Evolutionary conservation across 208 protist genomes (phyloP).

Genomic region (Strigomonas culicis): DNA sequence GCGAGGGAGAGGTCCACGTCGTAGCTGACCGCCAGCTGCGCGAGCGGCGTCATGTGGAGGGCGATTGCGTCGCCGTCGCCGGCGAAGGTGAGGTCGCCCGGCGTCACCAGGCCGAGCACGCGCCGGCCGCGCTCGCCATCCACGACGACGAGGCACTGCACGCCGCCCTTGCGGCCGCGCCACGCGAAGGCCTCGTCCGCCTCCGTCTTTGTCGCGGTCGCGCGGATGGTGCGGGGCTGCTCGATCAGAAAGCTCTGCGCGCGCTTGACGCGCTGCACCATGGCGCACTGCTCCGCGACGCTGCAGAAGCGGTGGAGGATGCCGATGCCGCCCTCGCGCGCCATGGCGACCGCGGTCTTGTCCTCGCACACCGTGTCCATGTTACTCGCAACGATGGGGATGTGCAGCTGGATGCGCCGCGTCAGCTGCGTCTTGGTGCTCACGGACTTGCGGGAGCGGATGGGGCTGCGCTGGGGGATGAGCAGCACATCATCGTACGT

Average conservation of each 20-base stretch:
- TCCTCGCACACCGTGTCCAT: conserved; percentile 92
- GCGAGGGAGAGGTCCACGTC: conserved; percentile 60
- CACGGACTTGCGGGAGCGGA: conserved; percentile 70
- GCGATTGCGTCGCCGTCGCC: conserved; percentile 28
- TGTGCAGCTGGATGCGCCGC: conserved; percentile 64
- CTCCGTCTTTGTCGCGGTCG: conserved; percentile 49
- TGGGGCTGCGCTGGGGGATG: conserved; percentile 70
- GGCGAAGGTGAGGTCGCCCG: conserved; percentile 71
- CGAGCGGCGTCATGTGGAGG: conserved; percentile 69
- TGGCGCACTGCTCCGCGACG: conserved; percentile 80
- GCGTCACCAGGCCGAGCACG: conserved; percentile 64
- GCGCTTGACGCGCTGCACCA: conserved; percentile 89
- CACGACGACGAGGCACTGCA: conserved; percentile 80
- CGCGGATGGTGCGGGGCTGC: conserved; percentile 74
- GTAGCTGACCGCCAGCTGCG: conserved; percentile 37
- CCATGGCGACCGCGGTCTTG: conserved; percentile 83
- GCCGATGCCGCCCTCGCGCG: conserved; percentile 86
- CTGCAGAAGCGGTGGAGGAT: conserved; percentile 91
- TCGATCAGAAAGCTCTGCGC: conserved; percentile 89
- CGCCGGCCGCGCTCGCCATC: conserved; percentile 30
- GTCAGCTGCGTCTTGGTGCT: conserved; percentile 62
- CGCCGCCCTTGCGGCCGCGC: conserved; percentile 68
- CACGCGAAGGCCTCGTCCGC: conserved; percentile 66
- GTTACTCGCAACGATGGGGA: conserved; percentile 89
- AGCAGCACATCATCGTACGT: conserved; percentile 92